Percentiles rank a stretch among this genome's conserved stretches.
These are phyloP conservation scores for Prunus mongolica DNA, from an alignment of 306 rosid genomes.

Conservation along the genomic window DNA sequence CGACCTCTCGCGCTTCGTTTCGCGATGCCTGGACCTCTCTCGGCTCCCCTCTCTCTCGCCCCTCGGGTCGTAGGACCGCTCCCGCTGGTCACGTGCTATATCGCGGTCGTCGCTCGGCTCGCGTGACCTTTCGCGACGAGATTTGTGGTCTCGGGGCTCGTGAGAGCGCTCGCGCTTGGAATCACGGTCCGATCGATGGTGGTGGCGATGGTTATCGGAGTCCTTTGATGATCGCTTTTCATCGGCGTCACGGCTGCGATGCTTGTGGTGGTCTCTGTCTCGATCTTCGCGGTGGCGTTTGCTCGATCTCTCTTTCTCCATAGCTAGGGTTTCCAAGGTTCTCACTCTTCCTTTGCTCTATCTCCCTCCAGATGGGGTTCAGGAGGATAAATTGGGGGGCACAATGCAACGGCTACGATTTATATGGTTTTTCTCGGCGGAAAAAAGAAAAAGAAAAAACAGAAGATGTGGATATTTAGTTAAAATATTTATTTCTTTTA, in stretches of 20 bases:
- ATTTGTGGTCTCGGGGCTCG: constrained; percentile 41
- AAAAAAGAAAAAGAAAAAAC: not conserved
- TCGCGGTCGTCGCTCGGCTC: constrained; percentile 25
- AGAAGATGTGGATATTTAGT: not conserved
- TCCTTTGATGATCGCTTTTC: constrained; percentile 36
- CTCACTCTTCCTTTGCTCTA: not conserved
- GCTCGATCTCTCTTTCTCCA: constrained; percentile 66
- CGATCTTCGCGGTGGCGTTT: constrained; percentile 34
- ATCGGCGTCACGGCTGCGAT: constrained; percentile 33
- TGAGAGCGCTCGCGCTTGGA: constrained; percentile 45
- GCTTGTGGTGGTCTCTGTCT: constrained; percentile 29
- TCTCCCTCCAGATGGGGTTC: not conserved
- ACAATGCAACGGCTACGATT: not conserved
- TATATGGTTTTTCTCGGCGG: not conserved
- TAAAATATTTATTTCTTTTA: no score
- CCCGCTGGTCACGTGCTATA: constrained; percentile 26
- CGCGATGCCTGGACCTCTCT: constrained; percentile 41
- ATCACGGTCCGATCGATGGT: constrained; percentile 54
- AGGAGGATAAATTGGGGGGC: not conserved
- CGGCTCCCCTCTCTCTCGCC: constrained; percentile 48
- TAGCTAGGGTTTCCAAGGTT: constrained; percentile 42
- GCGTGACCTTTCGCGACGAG: constrained; percentile 37
- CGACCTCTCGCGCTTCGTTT: constrained; percentile 27
- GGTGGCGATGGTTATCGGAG: constrained; percentile 46
- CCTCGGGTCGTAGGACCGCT: constrained; percentile 36